These are phyloP conservation scores for Platanthera guangdongensis DNA, from an alignment of 106 monocot genomes.

Conservation along the genomic window DNA sequence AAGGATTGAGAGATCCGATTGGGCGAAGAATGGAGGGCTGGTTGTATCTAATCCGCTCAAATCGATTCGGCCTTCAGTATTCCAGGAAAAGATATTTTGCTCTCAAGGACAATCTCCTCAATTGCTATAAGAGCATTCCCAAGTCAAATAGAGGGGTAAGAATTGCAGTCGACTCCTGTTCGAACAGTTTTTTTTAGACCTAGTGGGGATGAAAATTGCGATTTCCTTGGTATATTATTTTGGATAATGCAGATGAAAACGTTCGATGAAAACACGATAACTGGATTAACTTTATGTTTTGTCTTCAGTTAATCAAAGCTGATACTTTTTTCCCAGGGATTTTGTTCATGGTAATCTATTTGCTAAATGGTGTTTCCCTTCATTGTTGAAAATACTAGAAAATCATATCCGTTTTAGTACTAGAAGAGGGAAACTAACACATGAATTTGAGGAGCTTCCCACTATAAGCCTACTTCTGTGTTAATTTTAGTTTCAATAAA, in stretches of 20 bases:
- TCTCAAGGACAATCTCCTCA: slow-evolving; percentile 37
- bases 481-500: background rate
- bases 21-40: slow-evolving; percentile 44
- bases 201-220: background rate
- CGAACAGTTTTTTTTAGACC: background rate
- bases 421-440: background rate
- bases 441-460: background rate
- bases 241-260: background rate
- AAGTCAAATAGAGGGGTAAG: slow-evolving; percentile 7
- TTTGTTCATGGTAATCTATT: background rate
- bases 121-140: slow-evolving; percentile 40
- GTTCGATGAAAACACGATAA: background rate
- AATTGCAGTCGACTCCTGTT: background rate
- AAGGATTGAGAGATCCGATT: background rate
- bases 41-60: slow-evolving; percentile 57
- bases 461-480: background rate
- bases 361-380: too few relatives aligned
- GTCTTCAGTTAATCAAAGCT: background rate
- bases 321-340: background rate
- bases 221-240: background rate
- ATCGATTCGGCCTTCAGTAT: slow-evolving; percentile 45
- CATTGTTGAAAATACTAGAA: background rate
- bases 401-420: background rate
- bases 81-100: slow-evolving; percentile 51
- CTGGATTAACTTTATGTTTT: background rate